Conservation (phyloP, 2,329 filamentous ascomycete genomes). For the Ceratocystis cubensis region DNA sequence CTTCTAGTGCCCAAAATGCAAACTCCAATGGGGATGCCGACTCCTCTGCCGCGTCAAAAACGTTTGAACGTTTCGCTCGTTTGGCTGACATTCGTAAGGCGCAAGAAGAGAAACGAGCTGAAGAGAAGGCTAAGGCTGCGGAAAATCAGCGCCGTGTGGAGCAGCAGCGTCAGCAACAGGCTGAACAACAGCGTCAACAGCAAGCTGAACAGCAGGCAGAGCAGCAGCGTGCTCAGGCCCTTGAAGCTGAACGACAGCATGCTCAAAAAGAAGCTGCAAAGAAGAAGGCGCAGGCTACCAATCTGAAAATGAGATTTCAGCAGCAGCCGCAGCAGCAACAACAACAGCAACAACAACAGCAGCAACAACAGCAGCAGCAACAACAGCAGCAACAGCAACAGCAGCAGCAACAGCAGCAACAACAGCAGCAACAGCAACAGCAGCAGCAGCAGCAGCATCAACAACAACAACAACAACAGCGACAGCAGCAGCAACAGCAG, state of each 20-base stretch:
- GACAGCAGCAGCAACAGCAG: slow-evolving; percentile 26
- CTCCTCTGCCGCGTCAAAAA: slow-evolving; percentile 54
- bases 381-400: neutral
- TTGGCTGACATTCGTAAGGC: slow-evolving; percentile 72
- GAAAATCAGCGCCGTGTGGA: slow-evolving; percentile 45
- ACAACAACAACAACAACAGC: slow-evolving; percentile 21
- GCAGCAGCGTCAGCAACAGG: slow-evolving; percentile 33
- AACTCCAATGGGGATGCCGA: slow-evolving; percentile 56
- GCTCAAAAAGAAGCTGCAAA: slow-evolving; percentile 19
- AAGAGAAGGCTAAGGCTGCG: slow-evolving; percentile 57
- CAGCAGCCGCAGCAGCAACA: slow-evolving; percentile 6
- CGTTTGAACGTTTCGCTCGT: slow-evolving; percentile 82
- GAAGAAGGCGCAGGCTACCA: slow-evolving; percentile 1
- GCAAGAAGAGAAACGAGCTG: slow-evolving; percentile 62
- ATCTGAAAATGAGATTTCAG: slow-evolving; percentile 27
- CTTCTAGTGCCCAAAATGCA: slow-evolving; percentile 44
- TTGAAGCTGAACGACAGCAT: slow-evolving; percentile 23
- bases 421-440: neutral
- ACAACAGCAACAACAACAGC: slow-evolving; percentile 11
- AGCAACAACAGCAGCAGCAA: slow-evolving; percentile 29
- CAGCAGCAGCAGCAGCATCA: slow-evolving; percentile 27
- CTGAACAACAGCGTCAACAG: slow-evolving; percentile 36
- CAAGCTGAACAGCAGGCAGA: slow-evolving; percentile 36
- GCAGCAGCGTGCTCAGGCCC: slow-evolving; percentile 32
- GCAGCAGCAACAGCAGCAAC: slow-evolving; percentile 29